Conservation (phyloP, 306 rosid genomes). For the Quercus glauca region DNA sequence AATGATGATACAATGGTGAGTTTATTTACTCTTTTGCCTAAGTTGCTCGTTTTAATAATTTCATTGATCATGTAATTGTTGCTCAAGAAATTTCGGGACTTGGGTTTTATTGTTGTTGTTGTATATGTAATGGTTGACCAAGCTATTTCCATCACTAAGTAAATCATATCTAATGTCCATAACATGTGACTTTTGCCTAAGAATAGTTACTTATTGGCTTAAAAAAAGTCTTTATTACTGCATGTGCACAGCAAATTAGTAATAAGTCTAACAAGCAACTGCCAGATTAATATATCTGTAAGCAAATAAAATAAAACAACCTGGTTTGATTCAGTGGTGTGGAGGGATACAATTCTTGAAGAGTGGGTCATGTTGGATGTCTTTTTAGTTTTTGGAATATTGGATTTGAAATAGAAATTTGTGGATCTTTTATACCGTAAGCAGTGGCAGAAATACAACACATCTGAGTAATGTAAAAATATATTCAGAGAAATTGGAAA, state of each 20-base stretch:
- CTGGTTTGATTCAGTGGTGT: background rate
- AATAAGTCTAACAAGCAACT: background rate
- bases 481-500: background rate
- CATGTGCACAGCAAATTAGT: background rate
- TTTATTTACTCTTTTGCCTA: conserved; percentile 1
- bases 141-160: background rate
- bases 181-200: background rate
- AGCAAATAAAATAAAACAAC: background rate
- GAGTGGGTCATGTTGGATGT: background rate
- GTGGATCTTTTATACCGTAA: background rate
- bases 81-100: background rate
- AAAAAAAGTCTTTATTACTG: background rate
- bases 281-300: background rate
- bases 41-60: background rate
- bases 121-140: background rate
- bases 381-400: background rate
- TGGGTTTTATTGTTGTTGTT: too few relatives aligned
- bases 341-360: background rate
- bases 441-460: background rate
- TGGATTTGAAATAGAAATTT: background rate
- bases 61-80: background rate
- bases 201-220: background rate
- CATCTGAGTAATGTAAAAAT: background rate
- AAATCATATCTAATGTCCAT: background rate
- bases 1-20: conserved; percentile 71